Conservation (phyloP, 179 eudicot genomes). For the Vitellaria paradoxa region DNA sequence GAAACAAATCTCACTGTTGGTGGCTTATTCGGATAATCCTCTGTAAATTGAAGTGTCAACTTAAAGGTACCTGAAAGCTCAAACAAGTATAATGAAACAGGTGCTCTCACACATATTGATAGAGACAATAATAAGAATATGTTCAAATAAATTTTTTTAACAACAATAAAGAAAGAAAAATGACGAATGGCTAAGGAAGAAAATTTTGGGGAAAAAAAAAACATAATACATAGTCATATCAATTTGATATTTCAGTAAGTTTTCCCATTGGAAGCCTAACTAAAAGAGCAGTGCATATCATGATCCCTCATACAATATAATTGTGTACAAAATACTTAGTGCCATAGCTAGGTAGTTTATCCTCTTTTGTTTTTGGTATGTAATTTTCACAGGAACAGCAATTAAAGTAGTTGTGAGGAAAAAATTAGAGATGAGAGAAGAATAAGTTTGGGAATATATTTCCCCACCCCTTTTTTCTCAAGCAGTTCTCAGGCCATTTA, state of each 20-base stretch:
- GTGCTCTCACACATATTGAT: not conserved
- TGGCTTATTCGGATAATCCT: conserved; percentile 82
- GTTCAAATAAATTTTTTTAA: not conserved
- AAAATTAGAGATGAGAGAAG: too few relatives aligned
- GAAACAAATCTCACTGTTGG: conserved; percentile 75
- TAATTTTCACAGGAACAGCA: too few relatives aligned
- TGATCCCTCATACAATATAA: too few relatives aligned
- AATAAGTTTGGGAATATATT: too few relatives aligned
- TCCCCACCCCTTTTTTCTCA: too few relatives aligned
- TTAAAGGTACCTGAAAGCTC: conserved; percentile 60
- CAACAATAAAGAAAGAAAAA: too few relatives aligned
- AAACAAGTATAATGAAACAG: not conserved
- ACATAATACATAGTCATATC: too few relatives aligned
- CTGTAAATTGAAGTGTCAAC: conserved; percentile 64
- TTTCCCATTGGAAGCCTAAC: too few relatives aligned
- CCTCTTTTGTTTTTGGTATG: not conserved
- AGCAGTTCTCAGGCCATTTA: too few relatives aligned
- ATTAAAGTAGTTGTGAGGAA: too few relatives aligned
- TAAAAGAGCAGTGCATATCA: too few relatives aligned
- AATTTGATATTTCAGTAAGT: too few relatives aligned
- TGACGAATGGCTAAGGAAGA: not conserved
- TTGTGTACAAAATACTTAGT: not conserved
- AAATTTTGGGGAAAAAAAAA: not conserved
- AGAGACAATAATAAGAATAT: not conserved
- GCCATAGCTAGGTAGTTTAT: not conserved